Conservation (phyloP, 108 stramenopile genomes). For the Conticribra weissflogii region DNA sequence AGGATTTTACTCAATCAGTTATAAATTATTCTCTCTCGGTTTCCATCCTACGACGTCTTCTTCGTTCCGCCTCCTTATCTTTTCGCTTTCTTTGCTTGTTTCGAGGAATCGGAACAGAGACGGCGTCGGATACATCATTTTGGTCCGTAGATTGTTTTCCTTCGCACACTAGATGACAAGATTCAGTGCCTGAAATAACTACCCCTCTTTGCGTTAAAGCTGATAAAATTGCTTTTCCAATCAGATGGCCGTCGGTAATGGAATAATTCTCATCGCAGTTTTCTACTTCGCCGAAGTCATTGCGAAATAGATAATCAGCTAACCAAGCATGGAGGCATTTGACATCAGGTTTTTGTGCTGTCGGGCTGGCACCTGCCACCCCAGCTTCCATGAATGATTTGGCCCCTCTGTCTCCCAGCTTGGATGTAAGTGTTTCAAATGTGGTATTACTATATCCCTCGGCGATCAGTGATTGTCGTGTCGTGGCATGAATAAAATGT, state of each 20-base stretch:
- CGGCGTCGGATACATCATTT: neutral
- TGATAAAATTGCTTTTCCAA: constrained; percentile 32
- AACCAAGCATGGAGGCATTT: constrained; percentile 56
- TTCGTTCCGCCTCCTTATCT: constrained; percentile 20
- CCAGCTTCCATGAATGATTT: constrained; percentile 34
- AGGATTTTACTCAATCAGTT: neutral
- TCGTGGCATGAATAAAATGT: constrained; percentile 39
- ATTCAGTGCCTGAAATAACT: constrained; percentile 33
- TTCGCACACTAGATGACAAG: constrained; percentile 39
- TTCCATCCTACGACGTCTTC: constrained; percentile 1
- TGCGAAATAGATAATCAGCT: constrained; percentile 48
- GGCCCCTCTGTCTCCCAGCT: constrained; percentile 38
- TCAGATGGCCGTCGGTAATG: constrained; percentile 10
- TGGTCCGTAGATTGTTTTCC: constrained; percentile 15
- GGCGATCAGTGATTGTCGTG: constrained; percentile 18
- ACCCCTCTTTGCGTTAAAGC: constrained; percentile 24
- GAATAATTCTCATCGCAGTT: neutral
- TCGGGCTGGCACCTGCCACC: constrained; percentile 38
- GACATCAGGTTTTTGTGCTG: constrained; percentile 27
- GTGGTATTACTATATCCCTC: constrained; percentile 6
- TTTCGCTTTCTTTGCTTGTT: constrained; percentile 44
- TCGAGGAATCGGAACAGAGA: constrained; percentile 37
- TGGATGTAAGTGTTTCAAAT: constrained; percentile 17
- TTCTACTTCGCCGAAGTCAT: neutral
- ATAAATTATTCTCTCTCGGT: neutral